Base-by-base conservation (phyloP, 768 basidiomycete species). In the Serendipita sp. region DNA sequence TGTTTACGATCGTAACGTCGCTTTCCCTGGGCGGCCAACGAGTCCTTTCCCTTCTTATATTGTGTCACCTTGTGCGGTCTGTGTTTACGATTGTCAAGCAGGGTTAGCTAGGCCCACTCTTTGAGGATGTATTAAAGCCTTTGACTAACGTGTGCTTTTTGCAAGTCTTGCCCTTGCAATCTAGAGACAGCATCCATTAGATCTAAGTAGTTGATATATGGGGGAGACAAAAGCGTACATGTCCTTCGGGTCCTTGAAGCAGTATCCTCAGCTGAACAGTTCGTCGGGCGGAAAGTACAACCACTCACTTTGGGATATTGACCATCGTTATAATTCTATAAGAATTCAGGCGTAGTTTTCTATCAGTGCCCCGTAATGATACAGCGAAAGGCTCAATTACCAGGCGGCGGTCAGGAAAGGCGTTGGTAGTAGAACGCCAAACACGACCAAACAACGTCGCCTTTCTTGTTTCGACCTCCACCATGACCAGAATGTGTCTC, bases 31-130 rank as follows among this genome's bases (percentile, higher is more conserved):
- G 91, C 96, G 75, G 90, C 89, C 68, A 94, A 79, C 66, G 96
- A 98, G 75, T 91, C 95, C 80, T 99, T 98, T 75, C 96, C 96
- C 84, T 91, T 96, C 87, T 99, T 99, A 85, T 98, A 99, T 76
- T 99, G 95, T 66, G 95, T 97, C 73, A 99, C 95, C 78, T 99
- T 99, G 81, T 98, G 95, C 66, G 94, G 94, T 68, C 91, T 93
- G 73, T 56, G 71, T 63, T 64, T 68, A 41, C 13, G 4, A 13
- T 41, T 41, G 38, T 41, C 28, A 44, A 34, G 52, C 34, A 65
- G 38, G 34, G 66, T 65, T 58, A 47, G 63, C 36, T 36, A 69
- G 60, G 51, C 64, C 68, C 66, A 58, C 66, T 65, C 48, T 10
- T 30, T n/a, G 18, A 44, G 16, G 38, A 23, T n/a, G 41, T 13